Base-by-base conservation (phyloP, 2,329 filamentous ascomycete genomes). In the Diaporthe sp. region DNA sequence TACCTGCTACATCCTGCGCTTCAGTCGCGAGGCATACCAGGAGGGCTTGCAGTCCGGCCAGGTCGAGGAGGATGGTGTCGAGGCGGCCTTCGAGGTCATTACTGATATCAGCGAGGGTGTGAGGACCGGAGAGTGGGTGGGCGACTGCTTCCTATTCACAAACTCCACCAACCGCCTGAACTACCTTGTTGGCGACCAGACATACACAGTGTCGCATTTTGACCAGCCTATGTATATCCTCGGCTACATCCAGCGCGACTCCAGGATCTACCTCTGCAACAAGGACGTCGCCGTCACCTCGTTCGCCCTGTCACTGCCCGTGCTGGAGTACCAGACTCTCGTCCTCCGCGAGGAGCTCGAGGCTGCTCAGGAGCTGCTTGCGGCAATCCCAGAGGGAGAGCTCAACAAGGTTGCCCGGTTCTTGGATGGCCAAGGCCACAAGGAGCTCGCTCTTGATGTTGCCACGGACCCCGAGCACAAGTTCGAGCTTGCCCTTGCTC, bases 61-160 rank as follows among this genome's bases (percentile, higher is more conserved):
- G 79, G 92, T 95, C 10, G 96, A 98, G 78, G 91, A 93, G 71
- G 96, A 98, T 83, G 97, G 97, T 73, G 96, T 98, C 8, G 97
- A 99, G 86, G 90, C 96, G 33, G 97, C 97, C 8, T 98, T 99
- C 79, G 97, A 98, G 82, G 94, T 98, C 38, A 94, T 98, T 72
- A 98, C 96, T 33, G 97, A 98, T 82, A 95, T 98, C 81, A 96
- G 93, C 82, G 97, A 98, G 86, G 94, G 93, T 77, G 95, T 98
- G 69, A 94, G 95, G 77, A 98, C 96, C 28, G 97, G 96, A 79
- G 94, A 97, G 86, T 99, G 97, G 97, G 94, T 99, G 74, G 97
- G 97, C 77, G 97, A 99, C 86, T 98, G 96, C 87, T 98, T 99
- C 89, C 96, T 98, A 83, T 99, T 98, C 89, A 98, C 97, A 72